Conservation (phyloP, 164 flowering plant genomes). For the Stephania japonica region DNA sequence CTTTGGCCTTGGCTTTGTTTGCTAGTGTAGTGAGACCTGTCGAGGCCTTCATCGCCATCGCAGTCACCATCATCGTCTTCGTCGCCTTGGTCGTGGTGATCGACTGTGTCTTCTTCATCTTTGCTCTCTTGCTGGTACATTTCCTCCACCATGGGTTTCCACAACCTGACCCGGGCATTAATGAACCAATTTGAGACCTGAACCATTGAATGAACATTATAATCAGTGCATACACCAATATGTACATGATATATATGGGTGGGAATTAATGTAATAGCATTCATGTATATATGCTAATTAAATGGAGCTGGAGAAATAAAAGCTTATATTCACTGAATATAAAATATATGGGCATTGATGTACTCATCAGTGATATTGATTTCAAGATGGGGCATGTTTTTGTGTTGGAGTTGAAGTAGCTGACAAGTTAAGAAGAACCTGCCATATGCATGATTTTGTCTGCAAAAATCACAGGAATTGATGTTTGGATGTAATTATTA, state of each 20-base stretch:
- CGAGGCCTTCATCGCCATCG: conserved; percentile 11
- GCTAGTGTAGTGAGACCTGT: conserved; percentile 8
- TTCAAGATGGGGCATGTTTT: not conserved
- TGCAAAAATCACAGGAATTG: not conserved
- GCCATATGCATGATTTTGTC: not conserved
- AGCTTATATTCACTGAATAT: not conserved
- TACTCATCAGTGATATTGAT: not conserved
- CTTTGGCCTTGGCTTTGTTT: conserved; percentile 10
- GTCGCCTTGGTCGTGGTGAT: conserved; percentile 21
- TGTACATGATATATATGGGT: no score
- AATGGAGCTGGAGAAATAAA: not conserved
- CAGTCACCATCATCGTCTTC: conserved; percentile 19
- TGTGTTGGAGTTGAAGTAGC: not conserved
- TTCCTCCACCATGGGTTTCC: conserved; percentile 98
- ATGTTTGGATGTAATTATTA: not conserved
- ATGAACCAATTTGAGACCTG: conserved; percentile 96
- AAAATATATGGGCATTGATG: not conserved
- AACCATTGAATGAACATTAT: not conserved
- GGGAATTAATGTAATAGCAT: not conserved
- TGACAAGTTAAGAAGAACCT: not conserved
- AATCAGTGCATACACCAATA: not conserved
- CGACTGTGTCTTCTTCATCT: conserved; percentile 22
- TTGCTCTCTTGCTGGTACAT: conserved; percentile 77
- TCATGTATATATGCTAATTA: not conserved
- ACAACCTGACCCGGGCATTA: conserved; percentile 87